These are phyloP conservation scores for Xylaria sp. DNA, from an alignment of 2,329 filamentous ascomycete genomes.

Conservation along the genomic window DNA sequence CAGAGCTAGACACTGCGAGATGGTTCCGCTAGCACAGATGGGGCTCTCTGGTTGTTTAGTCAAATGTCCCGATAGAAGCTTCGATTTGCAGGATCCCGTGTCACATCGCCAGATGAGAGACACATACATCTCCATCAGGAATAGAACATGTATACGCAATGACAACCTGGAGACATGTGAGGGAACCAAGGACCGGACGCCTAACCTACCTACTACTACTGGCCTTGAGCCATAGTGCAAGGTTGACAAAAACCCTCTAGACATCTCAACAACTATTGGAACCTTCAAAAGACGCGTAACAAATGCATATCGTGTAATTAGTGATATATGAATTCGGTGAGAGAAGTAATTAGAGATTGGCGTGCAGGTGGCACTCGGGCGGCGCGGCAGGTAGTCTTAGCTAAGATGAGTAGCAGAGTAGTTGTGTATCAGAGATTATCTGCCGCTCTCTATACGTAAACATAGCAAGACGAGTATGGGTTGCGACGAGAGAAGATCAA, in stretches of 20 bases:
- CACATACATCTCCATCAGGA: conserved; percentile 1
- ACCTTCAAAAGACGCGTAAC: conserved; percentile 2
- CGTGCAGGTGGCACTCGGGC: conserved; percentile 1
- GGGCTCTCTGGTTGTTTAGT: conserved; percentile 7
- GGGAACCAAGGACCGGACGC: neutral
- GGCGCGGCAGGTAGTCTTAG: conserved; percentile 8
- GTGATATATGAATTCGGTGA: neutral
- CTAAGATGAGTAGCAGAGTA: conserved; percentile 6
- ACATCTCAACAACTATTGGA: neutral
- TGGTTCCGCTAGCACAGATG: neutral
- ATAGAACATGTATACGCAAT: conserved; percentile 14
- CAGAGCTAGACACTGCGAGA: conserved; percentile 10
- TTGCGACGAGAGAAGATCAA: conserved; percentile 9
- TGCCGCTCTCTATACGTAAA: conserved; percentile 9
- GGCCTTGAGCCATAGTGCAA: neutral
- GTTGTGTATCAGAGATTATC: neutral
- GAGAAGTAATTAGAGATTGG: conserved; percentile 1
- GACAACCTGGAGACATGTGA: neutral
- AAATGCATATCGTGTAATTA: neutral
- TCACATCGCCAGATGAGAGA: conserved; percentile 25
- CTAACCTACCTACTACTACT: neutral
- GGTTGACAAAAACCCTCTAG: neutral
- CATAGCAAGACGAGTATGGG: conserved; percentile 4
- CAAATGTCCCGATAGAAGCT: conserved; percentile 31
- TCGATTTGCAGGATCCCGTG: conserved; percentile 6